Percentiles rank a stretch among this genome's conserved stretches.
phyloP scores from a whole-genome alignment of 768 basidiomycete genomes.

The Hypsizygus marmoreus region DNA sequence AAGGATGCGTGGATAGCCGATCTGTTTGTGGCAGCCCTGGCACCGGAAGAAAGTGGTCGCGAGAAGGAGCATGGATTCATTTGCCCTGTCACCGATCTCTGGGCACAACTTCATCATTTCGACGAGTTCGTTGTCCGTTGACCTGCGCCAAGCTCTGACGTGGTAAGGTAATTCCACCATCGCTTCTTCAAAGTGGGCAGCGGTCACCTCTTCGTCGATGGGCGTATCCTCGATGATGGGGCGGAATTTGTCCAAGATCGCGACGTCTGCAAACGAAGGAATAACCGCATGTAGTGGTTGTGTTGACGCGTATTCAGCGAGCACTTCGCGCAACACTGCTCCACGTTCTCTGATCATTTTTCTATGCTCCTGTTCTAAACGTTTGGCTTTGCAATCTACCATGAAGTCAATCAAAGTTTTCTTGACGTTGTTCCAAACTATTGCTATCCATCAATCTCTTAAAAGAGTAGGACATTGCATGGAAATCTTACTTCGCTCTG shows the following conservation, averaged over 20 bases:
- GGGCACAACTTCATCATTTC: conserved; percentile 9
- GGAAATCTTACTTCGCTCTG: conserved; percentile 11
- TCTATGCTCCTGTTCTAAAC: conserved; percentile 8
- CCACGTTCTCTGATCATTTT: conserved; percentile 8
- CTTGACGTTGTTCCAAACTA: conserved; percentile 23
- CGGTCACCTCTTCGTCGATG: conserved; percentile 13
- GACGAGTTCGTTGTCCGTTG: conserved; percentile 15
- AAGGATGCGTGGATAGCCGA: conserved; percentile 13
- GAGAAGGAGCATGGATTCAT: conserved; percentile 1
- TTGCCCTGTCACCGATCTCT: not conserved
- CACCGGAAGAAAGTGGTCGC: conserved; percentile 13
- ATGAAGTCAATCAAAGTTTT: conserved; percentile 16
- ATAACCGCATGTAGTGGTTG: conserved; percentile 14
- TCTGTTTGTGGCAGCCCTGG: not conserved
- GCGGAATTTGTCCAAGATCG: conserved; percentile 14
- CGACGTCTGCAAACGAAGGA: conserved; percentile 19
- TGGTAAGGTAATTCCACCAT: conserved; percentile 14
- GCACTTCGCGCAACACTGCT: conserved; percentile 10
- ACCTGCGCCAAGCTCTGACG: conserved; percentile 13
- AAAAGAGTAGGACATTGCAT: not conserved
- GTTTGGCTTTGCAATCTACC: conserved; percentile 9
- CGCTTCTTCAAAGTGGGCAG: conserved; percentile 14
- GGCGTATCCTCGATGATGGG: conserved; percentile 19
- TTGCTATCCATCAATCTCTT: not conserved
- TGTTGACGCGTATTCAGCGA: conserved; percentile 11